Percentiles rank a stretch among this genome's conserved stretches.
Evolutionary conservation across 345 rosid species (phyloP).

Genomic region (Salix caprea): DNA sequence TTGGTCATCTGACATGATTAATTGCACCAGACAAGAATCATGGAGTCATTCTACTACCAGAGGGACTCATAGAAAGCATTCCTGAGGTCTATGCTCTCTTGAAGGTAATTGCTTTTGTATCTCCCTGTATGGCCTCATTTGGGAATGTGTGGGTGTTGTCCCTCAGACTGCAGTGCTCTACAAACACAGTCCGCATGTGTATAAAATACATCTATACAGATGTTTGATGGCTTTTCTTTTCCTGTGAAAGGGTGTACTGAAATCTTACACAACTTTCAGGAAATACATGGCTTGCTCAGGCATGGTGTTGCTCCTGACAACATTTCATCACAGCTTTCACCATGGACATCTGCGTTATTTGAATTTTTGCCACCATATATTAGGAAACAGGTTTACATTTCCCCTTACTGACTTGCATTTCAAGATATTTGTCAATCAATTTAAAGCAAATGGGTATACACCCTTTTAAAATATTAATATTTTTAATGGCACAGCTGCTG

Average conservation of each 20-base stretch:
- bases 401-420: constrained; percentile 1
- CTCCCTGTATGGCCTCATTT: not conserved
- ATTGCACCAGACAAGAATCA: constrained; percentile 72
- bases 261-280: constrained; percentile 41
- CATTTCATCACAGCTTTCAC: constrained; percentile 86
- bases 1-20: constrained; percentile 20
- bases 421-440: not conserved
- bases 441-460: constrained; percentile 3
- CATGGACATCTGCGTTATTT: constrained; percentile 95
- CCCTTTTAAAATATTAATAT: constrained; percentile 19
- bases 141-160: not conserved
- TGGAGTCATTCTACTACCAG: constrained; percentile 94
- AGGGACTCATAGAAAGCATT: constrained; percentile 95
- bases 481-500: constrained; percentile 63
- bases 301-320: constrained; percentile 64
- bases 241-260: constrained; percentile 6
- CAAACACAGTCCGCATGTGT: not conserved
- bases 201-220: not conserved
- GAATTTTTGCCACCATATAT: constrained; percentile 89
- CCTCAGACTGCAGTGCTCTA: not conserved
- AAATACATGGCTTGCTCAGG: constrained; percentile 71
- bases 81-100: constrained; percentile 92
- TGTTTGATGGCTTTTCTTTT: not conserved
- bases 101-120: constrained; percentile 46
- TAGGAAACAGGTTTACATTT: constrained; percentile 64